Evolutionary conservation across 1,284 basidiomycete genomes (phyloP).

Genomic region (Apiotrichum domesticum): DNA sequence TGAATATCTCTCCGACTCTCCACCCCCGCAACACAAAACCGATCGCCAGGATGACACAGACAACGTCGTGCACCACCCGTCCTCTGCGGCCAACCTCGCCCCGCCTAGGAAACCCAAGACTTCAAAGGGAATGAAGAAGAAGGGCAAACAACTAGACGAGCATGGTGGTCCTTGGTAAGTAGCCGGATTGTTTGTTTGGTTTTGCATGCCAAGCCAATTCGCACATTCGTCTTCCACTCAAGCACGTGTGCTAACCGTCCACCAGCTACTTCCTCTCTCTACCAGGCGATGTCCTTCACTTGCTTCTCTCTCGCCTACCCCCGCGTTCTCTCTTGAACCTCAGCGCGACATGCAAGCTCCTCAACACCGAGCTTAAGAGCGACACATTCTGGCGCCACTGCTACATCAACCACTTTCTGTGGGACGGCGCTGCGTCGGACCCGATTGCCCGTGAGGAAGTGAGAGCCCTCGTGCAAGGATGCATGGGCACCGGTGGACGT

Average conservation of each 20-base stretch:
- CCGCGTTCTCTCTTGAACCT: conserved; percentile 33
- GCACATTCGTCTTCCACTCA: not conserved
- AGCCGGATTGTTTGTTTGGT: no score
- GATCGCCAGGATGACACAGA: not conserved
- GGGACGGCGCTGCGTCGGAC: conserved; percentile 21
- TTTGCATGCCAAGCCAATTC: no score
- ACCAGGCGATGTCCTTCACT: conserved; percentile 37
- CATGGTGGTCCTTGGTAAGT: conserved; percentile 22
- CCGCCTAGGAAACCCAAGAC: conserved; percentile 10
- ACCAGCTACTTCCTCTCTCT: conserved; percentile 34
- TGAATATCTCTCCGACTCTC: not conserved
- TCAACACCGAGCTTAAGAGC: conserved; percentile 26
- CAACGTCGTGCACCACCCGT: conserved; percentile 6
- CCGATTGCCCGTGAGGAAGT: conserved; percentile 21
- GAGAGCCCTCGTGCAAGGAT: conserved; percentile 21
- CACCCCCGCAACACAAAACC: not conserved
- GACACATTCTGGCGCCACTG: conserved; percentile 41
- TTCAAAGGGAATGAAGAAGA: conserved; percentile 15
- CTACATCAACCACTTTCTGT: conserved; percentile 40
- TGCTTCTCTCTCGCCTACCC: conserved; percentile 32
- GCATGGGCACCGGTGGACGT: conserved; percentile 11
- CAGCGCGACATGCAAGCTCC: conserved; percentile 27
- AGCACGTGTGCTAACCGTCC: conserved; percentile 9
- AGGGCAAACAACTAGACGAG: conserved; percentile 17
- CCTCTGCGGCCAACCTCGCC: conserved; percentile 11